Evolutionary conservation across 164 flowering plant species (phyloP), one percentile per base, ranked within the genome.

Genomic region (Kalanchoe fedtschenkoi): DNA sequence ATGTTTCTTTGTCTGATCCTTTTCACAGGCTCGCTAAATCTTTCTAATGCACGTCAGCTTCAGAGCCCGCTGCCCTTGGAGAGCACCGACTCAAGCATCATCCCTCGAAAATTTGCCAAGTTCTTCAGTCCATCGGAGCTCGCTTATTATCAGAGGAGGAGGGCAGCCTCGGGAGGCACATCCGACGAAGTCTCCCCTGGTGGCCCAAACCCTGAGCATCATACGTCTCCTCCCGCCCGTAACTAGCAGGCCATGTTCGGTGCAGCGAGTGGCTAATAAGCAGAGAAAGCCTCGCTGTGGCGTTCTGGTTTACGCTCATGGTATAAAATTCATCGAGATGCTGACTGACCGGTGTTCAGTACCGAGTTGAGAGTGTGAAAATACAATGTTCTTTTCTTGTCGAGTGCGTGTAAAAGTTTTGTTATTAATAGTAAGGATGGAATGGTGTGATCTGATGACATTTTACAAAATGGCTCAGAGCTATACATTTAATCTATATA

Each of bases 181-280:
- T 33, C 39, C 5, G 61, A 58, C 42, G 16, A 22, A 33, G 26
- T 58, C 39, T 58, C 61, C 15, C 61, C 61, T 58, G 61, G 61
- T 37, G 61, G 61, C 4, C 61, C 61, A 58, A 58, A 58, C 17
- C 39, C 61, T 22, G 61, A 30, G 39, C 61, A 58, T 58, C 61
- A 58, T 22, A 16, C 38, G 28, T 43, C 34, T 21, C 53, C 64
- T 17, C 26, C 26, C 3, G 56, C 56, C 56, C 11, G 32, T 26
- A 13, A 11, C 14, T 19, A 44, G 22, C 21, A 19, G 51, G 51
- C 10, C 24, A 19, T 44, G 26, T 19, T 44, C 7, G 5, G 51
- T n/a, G 6, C 22, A n/a, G n/a, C n/a, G n/a, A n/a, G n/a, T n/a
- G n/a, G n/a, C n/a, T n/a, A n/a, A n/a, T n/a, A n/a, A n/a, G n/a